These are phyloP conservation scores for Entomortierella parvispora DNA, from an alignment of 192 early-diverging fungal genomes.

Conservation along the genomic window DNA sequence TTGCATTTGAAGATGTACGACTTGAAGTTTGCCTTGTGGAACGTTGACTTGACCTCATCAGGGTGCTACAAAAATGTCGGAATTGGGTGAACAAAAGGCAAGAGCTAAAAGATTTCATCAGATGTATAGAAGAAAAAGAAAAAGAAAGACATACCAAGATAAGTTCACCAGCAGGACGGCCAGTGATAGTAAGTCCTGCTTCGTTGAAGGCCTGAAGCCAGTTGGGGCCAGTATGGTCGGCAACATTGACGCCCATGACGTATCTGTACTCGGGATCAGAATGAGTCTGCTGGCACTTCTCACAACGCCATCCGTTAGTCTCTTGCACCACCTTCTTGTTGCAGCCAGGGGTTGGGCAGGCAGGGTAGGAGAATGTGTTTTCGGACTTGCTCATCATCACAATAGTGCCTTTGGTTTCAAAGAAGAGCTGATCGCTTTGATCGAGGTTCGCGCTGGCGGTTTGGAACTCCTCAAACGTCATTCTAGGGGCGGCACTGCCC, in stretches of 20 bases:
- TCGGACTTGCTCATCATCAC: constrained; percentile 75
- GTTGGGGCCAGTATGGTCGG: constrained; percentile 82
- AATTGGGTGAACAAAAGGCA: background rate
- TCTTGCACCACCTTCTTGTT: constrained; percentile 90
- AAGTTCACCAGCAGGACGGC: constrained; percentile 76
- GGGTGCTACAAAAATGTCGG: constrained; percentile 16
- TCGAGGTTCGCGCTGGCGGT: constrained; percentile 17
- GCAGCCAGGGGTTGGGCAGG: constrained; percentile 82
- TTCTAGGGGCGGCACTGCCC: constrained; percentile 14
- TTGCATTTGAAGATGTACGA: constrained; percentile 77
- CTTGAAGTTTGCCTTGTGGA: constrained; percentile 72
- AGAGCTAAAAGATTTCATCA: background rate
- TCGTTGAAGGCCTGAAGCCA: constrained; percentile 95
- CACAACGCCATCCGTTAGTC: constrained; percentile 83
- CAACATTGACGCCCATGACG: constrained; percentile 73
- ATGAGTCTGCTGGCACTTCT: constrained; percentile 82
- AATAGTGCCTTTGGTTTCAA: constrained; percentile 76
- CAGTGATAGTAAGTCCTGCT: constrained; percentile 70
- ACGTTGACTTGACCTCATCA: constrained; percentile 58
- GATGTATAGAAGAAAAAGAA: background rate
- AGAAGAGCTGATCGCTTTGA: constrained; percentile 71
- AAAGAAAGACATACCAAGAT: constrained; percentile 11
- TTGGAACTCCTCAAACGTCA: constrained; percentile 41
- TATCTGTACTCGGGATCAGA: constrained; percentile 85
- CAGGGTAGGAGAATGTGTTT: constrained; percentile 79